Conservation (phyloP, 139 green algal species). For the Haematococcus lacustris region DNA sequence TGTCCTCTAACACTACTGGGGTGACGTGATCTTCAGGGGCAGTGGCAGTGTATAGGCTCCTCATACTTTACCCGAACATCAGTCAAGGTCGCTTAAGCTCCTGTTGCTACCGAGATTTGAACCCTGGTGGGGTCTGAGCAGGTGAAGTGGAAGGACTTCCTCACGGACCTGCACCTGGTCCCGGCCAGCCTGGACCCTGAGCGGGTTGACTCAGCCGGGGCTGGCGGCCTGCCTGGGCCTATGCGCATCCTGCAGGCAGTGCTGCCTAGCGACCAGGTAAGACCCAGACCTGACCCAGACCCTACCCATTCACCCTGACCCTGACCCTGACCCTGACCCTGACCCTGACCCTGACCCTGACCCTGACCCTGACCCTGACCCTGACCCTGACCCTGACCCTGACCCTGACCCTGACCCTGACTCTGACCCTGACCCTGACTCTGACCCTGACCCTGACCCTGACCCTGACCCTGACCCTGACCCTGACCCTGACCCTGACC, state of each 20-base stretch:
- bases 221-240: no score
- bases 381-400: not conserved
- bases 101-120: not conserved
- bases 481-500: no score
- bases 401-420: not conserved
- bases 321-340: not conserved
- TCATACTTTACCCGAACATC: no score
- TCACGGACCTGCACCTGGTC: constrained; percentile 64
- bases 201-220: constrained; percentile 33
- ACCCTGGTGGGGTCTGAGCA: constrained; percentile 29
- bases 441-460: not conserved
- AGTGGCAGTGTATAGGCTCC: no score
- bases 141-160: constrained; percentile 69
- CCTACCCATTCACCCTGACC: not conserved
- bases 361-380: not conserved
- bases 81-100: not conserved
- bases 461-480: not conserved
- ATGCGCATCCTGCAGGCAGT: not conserved
- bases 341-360: not conserved
- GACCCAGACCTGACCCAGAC: not conserved
- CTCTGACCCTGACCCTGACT: no score
- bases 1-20: no score
- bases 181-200: constrained; percentile 50
- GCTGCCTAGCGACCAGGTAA: not conserved
- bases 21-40: no score